Percentiles rank a stretch among this genome's conserved stretches.
Conservation (phyloP, 805 yeast species). For the Wickerhamiella sergipiensis region DNA sequence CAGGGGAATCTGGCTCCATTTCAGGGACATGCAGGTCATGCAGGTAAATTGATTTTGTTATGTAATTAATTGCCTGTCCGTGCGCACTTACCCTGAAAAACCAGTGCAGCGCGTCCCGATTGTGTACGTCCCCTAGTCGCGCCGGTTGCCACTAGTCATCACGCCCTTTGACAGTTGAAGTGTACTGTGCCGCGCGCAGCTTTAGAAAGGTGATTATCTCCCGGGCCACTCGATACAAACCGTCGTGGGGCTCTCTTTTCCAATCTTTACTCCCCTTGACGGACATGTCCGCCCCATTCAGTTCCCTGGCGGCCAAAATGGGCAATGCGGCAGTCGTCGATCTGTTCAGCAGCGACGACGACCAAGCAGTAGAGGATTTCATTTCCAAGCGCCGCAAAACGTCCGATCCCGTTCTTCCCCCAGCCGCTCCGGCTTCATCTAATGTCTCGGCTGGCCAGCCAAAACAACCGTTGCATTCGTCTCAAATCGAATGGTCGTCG, state of each 20-base stretch:
- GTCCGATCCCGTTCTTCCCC: not conserved
- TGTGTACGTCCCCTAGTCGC: not conserved
- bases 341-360: not conserved
- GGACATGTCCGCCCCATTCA: not conserved
- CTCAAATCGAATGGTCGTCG: not conserved
- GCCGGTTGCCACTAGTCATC: too few species aligned
- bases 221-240: not conserved
- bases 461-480: not conserved
- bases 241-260: not conserved
- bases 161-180: too few species aligned
- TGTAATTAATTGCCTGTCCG: too few species aligned
- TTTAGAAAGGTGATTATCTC: not conserved
- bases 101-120: too few species aligned
- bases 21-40: conserved; percentile 1
- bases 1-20: conserved; percentile 17
- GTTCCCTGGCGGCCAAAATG: not conserved
- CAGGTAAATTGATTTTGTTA: conserved; percentile 3
- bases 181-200: too few species aligned
- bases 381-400: not conserved
- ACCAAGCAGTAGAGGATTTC: not conserved
- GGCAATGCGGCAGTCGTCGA: not conserved
- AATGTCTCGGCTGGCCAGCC: too few species aligned
- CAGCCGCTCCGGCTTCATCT: not conserved
- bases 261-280: not conserved
- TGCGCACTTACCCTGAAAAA: not conserved